These are phyloP conservation scores for Porcisia hertigi DNA, from an alignment of 208 protist genomes.

Conservation along the genomic window DNA sequence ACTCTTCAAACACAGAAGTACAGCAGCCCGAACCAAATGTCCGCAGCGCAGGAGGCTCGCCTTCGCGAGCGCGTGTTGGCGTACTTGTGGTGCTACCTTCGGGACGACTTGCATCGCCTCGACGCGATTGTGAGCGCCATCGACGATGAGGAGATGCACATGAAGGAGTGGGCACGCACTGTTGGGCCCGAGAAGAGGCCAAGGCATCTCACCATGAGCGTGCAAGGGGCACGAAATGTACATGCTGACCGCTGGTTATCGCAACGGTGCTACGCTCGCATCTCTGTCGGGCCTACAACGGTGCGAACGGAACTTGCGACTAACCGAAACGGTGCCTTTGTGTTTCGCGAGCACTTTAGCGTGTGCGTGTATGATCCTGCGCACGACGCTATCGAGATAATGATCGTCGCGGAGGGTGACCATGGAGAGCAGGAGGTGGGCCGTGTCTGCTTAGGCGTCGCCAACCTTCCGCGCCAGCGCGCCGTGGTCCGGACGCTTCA, in stretches of 20 bases:
- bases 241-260: constrained; percentile 13
- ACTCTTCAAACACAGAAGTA: constrained; percentile 52
- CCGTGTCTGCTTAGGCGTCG: constrained; percentile 53
- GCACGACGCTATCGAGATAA: constrained; percentile 48
- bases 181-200: constrained; percentile 59
- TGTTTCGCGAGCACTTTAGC: constrained; percentile 43
- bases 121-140: constrained; percentile 66
- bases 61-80: constrained; percentile 64
- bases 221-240: constrained; percentile 31
- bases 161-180: constrained; percentile 53
- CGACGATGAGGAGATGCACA: constrained; percentile 56
- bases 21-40: constrained; percentile 40
- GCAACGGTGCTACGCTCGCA: constrained; percentile 41
- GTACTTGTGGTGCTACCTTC: constrained; percentile 78
- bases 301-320: constrained; percentile 33
- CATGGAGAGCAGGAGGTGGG: constrained; percentile 55
- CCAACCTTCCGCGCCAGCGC: constrained; percentile 31
- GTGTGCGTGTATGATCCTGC: constrained; percentile 50
- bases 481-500: constrained; percentile 33
- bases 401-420: constrained; percentile 49
- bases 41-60: constrained; percentile 34
- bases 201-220: constrained; percentile 32
- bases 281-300: constrained; percentile 44
- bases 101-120: constrained; percentile 79
- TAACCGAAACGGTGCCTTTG: constrained; percentile 33